Conservation (phyloP, 1,284 basidiomycete species). For the Rhodotorula sp. region DNA sequence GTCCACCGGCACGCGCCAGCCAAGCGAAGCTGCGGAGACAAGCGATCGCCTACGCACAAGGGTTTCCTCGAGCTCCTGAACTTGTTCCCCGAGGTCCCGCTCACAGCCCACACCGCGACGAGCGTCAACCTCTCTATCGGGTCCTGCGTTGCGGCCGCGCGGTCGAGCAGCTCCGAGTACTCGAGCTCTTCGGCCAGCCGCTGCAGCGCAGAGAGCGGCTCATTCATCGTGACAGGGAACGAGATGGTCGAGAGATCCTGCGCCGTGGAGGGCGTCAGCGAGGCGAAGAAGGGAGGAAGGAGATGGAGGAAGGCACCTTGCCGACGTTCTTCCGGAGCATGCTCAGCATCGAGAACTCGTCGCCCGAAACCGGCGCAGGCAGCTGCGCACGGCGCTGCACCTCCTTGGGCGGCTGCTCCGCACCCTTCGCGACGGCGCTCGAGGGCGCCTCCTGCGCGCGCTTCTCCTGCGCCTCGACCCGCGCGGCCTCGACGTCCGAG, state of each 20-base stretch:
- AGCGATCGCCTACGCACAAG: slow-evolving; percentile 63
- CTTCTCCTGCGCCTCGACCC: neutral
- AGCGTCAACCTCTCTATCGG: slow-evolving; percentile 71
- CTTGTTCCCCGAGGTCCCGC: slow-evolving; percentile 67
- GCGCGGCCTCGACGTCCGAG: slow-evolving; percentile 49
- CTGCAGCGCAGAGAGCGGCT: slow-evolving; percentile 79
- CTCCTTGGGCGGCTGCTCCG: slow-evolving; percentile 30
- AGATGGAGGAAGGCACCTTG: slow-evolving; percentile 60
- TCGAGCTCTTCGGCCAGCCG: slow-evolving; percentile 74
- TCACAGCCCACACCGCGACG: slow-evolving; percentile 80
- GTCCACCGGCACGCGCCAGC: neutral
- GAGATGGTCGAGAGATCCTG: slow-evolving; percentile 82
- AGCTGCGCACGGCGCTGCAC: slow-evolving; percentile 62
- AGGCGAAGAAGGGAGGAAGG: neutral
- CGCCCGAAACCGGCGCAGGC: slow-evolving; percentile 61
- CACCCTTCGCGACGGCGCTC: neutral
- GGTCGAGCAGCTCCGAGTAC: slow-evolving; percentile 67
- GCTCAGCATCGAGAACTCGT: slow-evolving; percentile 82
- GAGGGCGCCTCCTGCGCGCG: neutral
- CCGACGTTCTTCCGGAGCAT: slow-evolving; percentile 91
- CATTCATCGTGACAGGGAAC: slow-evolving; percentile 85
- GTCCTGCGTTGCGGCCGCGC: slow-evolving; percentile 62
- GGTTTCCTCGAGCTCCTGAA: slow-evolving; percentile 79
- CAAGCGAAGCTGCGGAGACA: no score
- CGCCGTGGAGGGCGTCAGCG: no score